Percentiles rank a stretch among this genome's conserved stretches.
phyloP scores from a whole-genome alignment of 1,284 basidiomycete genomes.

The Neotropicomus parvogracilis region DNA sequence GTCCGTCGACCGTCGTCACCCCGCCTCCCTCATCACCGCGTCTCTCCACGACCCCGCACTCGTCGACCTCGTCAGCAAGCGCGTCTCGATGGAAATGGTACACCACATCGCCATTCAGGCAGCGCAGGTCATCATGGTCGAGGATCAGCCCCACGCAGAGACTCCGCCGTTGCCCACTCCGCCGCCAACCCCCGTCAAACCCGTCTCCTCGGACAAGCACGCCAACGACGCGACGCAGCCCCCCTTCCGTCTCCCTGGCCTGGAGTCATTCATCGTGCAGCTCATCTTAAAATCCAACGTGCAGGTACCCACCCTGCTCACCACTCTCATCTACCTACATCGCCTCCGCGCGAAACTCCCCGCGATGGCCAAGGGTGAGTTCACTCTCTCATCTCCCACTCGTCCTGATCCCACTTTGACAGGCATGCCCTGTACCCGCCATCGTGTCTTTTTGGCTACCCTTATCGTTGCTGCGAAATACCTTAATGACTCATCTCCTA shows the following conservation, averaged over 20 bases:
- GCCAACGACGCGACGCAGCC: conserved; percentile 34
- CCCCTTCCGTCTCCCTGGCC: conserved; percentile 54
- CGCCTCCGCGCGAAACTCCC: conserved; percentile 81
- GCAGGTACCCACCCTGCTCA: conserved; percentile 87
- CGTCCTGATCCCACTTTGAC: conserved; percentile 14
- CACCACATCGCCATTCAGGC: conserved; percentile 68
- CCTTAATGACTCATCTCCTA: conserved; percentile 93
- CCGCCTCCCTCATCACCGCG: conserved; percentile 68
- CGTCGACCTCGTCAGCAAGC: conserved; percentile 71
- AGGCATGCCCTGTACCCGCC: conserved; percentile 90
- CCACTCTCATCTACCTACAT: conserved; percentile 92
- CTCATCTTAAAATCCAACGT: conserved; percentile 87
- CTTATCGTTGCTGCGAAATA: conserved; percentile 97
- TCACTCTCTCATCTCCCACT: conserved; percentile 1
- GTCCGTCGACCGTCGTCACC: conserved; percentile 45
- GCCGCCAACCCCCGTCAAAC: conserved; percentile 52
- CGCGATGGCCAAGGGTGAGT: conserved; percentile 77
- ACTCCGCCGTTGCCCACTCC: conserved; percentile 43
- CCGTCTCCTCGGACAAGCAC: conserved; percentile 36
- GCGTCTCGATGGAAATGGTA: conserved; percentile 82
- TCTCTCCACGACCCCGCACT: conserved; percentile 73
- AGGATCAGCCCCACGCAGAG: conserved; percentile 41
- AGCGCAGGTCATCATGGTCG: conserved; percentile 60
- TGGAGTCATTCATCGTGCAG: conserved; percentile 86
- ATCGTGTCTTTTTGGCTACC: conserved; percentile 92